Conservation (phyloP, 306 rosid species). For the Sicyos baderoa region DNA sequence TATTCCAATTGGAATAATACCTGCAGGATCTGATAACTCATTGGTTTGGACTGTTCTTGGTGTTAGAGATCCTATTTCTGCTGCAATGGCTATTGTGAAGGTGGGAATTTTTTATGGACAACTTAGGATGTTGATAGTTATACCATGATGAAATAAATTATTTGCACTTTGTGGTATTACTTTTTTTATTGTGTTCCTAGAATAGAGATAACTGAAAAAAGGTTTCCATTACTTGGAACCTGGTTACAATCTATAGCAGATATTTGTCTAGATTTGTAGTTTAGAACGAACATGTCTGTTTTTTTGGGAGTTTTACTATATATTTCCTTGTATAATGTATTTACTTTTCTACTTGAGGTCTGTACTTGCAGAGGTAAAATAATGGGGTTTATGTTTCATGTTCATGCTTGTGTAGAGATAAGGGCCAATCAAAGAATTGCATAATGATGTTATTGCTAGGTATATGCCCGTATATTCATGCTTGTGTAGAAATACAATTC, state of each 20-base stretch:
- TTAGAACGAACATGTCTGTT: neutral
- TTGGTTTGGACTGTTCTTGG: constrained; percentile 99
- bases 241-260: neutral
- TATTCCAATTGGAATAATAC: constrained; percentile 94
- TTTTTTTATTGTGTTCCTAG: neutral
- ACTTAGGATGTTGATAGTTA: neutral
- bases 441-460: neutral
- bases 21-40: constrained; percentile 98
- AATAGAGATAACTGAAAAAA: neutral
- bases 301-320: neutral
- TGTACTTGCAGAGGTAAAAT: neutral
- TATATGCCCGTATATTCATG: neutral
- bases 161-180: neutral
- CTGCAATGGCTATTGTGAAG: constrained; percentile 98
- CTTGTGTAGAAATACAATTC: neutral
- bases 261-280: constrained; percentile 3
- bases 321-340: neutral
- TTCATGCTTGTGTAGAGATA: neutral
- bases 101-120: constrained; percentile 29
- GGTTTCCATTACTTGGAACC: neutral
- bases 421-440: neutral
- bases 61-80: constrained; percentile 90
- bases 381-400: neutral
- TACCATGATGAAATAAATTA: neutral
- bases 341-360: too few relatives aligned